Evolutionary conservation across 2,329 filamentous ascomycete species (phyloP).

Genomic region (Aspergillus brasiliensis): DNA sequence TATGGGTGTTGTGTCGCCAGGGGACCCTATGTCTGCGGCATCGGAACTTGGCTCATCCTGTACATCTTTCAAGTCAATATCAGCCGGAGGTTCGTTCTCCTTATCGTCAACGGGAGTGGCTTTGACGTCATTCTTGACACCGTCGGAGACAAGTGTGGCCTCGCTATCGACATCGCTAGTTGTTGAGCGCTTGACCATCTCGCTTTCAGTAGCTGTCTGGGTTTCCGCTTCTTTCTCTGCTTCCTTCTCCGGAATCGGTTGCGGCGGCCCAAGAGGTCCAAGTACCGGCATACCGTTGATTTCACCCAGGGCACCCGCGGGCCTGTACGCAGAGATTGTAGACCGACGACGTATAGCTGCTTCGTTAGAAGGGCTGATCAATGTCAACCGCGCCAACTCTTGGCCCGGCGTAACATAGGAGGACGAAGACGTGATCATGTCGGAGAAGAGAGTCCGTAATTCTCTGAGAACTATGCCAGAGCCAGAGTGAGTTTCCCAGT

Average conservation of each 20-base stretch:
- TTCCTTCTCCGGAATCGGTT: slow-evolving; percentile 18
- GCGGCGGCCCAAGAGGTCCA: slow-evolving; percentile 49
- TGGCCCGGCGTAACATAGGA: slow-evolving; percentile 70
- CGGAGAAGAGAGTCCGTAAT: slow-evolving; percentile 68
- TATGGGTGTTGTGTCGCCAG: slow-evolving; percentile 9
- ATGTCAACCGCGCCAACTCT: slow-evolving; percentile 76
- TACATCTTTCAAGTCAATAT: slow-evolving; percentile 25
- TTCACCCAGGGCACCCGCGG: slow-evolving; percentile 40
- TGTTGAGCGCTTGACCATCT: slow-evolving; percentile 28
- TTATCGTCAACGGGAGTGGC: slow-evolving; percentile 36
- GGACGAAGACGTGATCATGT: slow-evolving; percentile 66
- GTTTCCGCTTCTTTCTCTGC: slow-evolving; percentile 24
- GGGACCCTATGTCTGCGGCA: slow-evolving; percentile 3
- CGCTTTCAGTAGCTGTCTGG: slow-evolving; percentile 19
- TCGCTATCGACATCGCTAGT: slow-evolving; percentile 35
- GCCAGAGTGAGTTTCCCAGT: slow-evolving; percentile 6
- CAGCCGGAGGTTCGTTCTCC: slow-evolving; percentile 39
- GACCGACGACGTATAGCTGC: slow-evolving; percentile 54
- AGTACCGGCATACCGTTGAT: slow-evolving; percentile 49
- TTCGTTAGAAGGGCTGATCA: slow-evolving; percentile 63
- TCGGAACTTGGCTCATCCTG: slow-evolving; percentile 21
- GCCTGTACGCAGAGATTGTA: slow-evolving; percentile 37
- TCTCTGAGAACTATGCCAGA: slow-evolving; percentile 67
- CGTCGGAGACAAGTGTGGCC: slow-evolving; percentile 39
- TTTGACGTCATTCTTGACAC: slow-evolving; percentile 21